These are phyloP conservation scores for Solanum clarkiae DNA, from an alignment of 257 asterid genomes.

Conservation along the genomic window DNA sequence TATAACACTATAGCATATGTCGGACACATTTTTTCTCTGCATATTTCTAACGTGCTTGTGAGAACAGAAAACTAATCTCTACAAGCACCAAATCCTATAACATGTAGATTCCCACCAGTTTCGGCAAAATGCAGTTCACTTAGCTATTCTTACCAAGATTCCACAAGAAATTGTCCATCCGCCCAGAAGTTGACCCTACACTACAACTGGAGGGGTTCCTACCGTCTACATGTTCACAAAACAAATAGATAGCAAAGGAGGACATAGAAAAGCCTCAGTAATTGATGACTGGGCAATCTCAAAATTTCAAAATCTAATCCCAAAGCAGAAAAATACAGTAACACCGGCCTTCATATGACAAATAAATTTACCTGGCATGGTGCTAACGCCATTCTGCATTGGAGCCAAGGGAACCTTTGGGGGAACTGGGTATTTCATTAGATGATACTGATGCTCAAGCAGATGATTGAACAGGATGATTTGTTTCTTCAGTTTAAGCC, in stretches of 20 bases:
- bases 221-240: neutral
- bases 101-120: neutral
- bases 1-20: neutral
- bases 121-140: neutral
- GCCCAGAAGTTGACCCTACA: neutral
- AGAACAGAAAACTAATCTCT: neutral
- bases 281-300: neutral
- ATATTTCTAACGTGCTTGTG: neutral
- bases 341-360: neutral
- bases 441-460: slow-evolving; percentile 37
- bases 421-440: slow-evolving; percentile 31
- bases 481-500: slow-evolving; percentile 40
- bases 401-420: slow-evolving; percentile 31
- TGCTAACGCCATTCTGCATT: slow-evolving; percentile 18
- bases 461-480: slow-evolving; percentile 37
- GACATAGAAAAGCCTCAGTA: neutral
- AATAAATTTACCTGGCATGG: slow-evolving; percentile 26
- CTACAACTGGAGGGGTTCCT: neutral
- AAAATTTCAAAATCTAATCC: neutral
- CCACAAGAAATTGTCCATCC: neutral
- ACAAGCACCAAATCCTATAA: neutral
- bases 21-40: neutral
- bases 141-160: neutral
- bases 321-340: neutral
- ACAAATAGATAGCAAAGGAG: neutral